Evolutionary conservation across 305 asterid species (phyloP), one percentile per base, ranked within the genome.

Genomic region (Ajuga reptans): DNA sequence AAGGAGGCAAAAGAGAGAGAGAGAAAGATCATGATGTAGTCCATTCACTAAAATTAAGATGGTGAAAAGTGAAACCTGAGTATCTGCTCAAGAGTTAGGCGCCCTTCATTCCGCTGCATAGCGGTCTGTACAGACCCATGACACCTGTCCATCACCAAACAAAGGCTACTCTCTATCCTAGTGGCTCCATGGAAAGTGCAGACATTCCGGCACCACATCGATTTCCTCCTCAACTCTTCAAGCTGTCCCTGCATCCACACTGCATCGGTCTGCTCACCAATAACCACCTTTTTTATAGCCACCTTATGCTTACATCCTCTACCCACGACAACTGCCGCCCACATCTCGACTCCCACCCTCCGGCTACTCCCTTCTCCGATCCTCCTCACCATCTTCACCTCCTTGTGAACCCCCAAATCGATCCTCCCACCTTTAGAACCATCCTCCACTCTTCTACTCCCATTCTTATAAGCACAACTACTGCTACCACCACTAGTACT

Each of bases 181-280:
- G 78, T 84, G 5, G 83, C 86, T 50, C 99, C 99, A 60, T 93
- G 99, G 64, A 93, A 93, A 69, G 94, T 84, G 80, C 97, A 93
- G 42, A 93, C 96, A 81, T 89, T 93, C 57, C 96, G 79, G 75
- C 99, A 93, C 97, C 97, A 93, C 95, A 89, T 87, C 0, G 97
- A 84, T 69, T 86, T 86, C 78, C 92, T 81, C 84, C 87, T 87
- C 78, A 93, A 76, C 78, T 79, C 95, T 77, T 93, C 97, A 79
- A 93, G 81, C 78, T 87, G 88, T 51, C 89, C 96, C 73, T 84
- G 97, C 72, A 93, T 88, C 97, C 97, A 93, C 69, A 87, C 92
- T 33, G 73, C 80, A 82, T 93, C 96, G 36, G 75, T 80, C 60
- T 84, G 88, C 68, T 86, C 95, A 55, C 85, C 85, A 17, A 88